Conservation (phyloP, 2,329 filamentous ascomycete genomes). For the Trichoderma semiorbis region DNA sequence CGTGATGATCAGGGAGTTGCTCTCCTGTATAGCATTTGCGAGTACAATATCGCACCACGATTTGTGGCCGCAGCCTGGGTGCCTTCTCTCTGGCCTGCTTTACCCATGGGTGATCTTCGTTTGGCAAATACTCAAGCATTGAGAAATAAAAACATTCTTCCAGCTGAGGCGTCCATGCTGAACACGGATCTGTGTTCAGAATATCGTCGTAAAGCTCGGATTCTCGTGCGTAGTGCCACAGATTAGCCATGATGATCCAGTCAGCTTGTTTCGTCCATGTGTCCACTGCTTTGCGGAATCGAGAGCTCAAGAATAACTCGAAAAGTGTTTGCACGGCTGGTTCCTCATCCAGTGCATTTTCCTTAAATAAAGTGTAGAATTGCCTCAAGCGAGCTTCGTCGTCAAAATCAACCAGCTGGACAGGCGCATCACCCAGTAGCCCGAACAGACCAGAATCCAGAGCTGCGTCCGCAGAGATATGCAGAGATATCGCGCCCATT, state of each 20-base stretch:
- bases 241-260: not conserved
- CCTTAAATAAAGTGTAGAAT: not conserved
- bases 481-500: not conserved
- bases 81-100: not conserved
- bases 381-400: not conserved
- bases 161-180: not conserved
- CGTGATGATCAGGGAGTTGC: not conserved
- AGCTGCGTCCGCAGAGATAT: not conserved
- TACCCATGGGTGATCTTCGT: conserved; percentile 6
- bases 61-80: not conserved
- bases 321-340: not conserved
- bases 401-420: not conserved
- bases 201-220: not conserved
- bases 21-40: not conserved
- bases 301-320: not conserved
- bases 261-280: not conserved
- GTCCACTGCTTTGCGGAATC: not conserved
- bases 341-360: not conserved
- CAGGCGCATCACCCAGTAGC: not conserved
- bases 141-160: not conserved
- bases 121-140: not conserved
- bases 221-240: not conserved
- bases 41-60: conserved; percentile 8
- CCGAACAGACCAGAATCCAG: not conserved
- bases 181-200: not conserved